These are phyloP conservation scores for Vigna unguiculata DNA, from an alignment of 306 rosid species.

Conservation along the genomic window DNA sequence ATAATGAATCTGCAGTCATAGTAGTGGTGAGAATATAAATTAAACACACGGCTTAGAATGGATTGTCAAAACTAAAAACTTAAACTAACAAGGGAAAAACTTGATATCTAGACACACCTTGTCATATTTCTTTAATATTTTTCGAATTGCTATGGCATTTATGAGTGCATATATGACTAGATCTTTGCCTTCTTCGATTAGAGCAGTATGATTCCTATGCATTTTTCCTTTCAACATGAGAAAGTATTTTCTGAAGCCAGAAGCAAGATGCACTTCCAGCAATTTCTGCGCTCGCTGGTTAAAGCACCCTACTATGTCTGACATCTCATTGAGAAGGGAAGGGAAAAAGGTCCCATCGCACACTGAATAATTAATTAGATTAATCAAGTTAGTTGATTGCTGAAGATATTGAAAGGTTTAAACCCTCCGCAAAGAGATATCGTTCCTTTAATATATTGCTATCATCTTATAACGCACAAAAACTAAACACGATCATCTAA, in stretches of 20 bases:
- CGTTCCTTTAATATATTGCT: background rate
- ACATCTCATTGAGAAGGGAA: conserved; percentile 84
- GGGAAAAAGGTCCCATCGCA: conserved; percentile 97
- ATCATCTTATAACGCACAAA: background rate
- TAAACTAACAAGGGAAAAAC: background rate
- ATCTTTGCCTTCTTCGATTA: conserved; percentile 76
- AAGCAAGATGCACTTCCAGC: conserved; percentile 78
- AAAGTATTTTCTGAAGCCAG: conserved; percentile 80
- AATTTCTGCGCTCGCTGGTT: conserved; percentile 78
- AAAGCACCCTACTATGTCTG: conserved; percentile 79
- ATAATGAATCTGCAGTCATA: conserved; percentile 74
- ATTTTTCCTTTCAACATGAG: conserved; percentile 67
- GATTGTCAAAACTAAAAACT: conserved; percentile 4
- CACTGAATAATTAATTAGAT: conserved; percentile 49
- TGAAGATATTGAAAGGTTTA: too few species aligned
- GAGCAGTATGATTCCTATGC: conserved; percentile 49
- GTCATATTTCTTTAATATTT: conserved; percentile 90
- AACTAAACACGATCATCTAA: background rate
- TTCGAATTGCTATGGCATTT: conserved; percentile 80
- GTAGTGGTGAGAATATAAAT: conserved; percentile 12
- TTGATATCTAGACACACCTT: conserved; percentile 59
- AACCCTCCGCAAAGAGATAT: background rate
- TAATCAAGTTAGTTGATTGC: conserved; percentile 9
- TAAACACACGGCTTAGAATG: background rate
- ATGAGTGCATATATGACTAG: conserved; percentile 86